Conservation (phyloP, 805 yeast genomes). For the Isabelozyma gotoi region DNA sequence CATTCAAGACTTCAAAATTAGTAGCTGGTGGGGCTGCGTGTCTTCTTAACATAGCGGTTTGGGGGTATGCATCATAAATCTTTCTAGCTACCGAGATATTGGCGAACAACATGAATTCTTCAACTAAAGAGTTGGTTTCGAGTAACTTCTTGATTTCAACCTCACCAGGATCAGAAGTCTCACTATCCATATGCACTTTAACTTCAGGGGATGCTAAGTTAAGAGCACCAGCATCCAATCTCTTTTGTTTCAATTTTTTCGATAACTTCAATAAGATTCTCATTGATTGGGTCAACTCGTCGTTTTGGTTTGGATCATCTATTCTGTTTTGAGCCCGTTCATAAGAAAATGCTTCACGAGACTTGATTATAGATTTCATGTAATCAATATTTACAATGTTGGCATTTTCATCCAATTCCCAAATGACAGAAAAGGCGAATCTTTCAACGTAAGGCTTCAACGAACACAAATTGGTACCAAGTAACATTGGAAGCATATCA, state of each 20-base stretch:
- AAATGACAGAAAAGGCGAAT: constrained; percentile 90
- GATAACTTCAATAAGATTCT: constrained; percentile 78
- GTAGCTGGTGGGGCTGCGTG: constrained; percentile 97
- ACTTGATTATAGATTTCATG: constrained; percentile 84
- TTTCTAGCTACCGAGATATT: constrained; percentile 93
- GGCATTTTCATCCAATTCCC: constrained; percentile 91
- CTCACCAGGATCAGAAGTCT: constrained; percentile 93
- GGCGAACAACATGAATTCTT: constrained; percentile 97
- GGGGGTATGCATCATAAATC: constrained; percentile 91
- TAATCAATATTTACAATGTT: constrained; percentile 76
- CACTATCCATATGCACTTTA: constrained; percentile 94
- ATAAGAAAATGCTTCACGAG: constrained; percentile 92
- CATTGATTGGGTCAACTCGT: constrained; percentile 88
- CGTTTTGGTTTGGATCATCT: constrained; percentile 73
- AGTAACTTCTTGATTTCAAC: constrained; percentile 86
- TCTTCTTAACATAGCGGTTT: constrained; percentile 96
- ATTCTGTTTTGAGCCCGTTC: constrained; percentile 90
- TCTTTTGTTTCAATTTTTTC: constrained; percentile 75
- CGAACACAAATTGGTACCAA: constrained; percentile 96
- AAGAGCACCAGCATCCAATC: constrained; percentile 94
- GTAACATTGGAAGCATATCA: constrained; percentile 94
- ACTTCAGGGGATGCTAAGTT: constrained; percentile 98
- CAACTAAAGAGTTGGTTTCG: constrained; percentile 94
- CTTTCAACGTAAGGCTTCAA: constrained; percentile 93
- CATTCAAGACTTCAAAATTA: constrained; percentile 85